Percentiles rank a stretch among this genome's conserved stretches.
These are phyloP conservation scores for Suillus alpinus DNA, from an alignment of 768 basidiomycete genomes.

Conservation along the genomic window DNA sequence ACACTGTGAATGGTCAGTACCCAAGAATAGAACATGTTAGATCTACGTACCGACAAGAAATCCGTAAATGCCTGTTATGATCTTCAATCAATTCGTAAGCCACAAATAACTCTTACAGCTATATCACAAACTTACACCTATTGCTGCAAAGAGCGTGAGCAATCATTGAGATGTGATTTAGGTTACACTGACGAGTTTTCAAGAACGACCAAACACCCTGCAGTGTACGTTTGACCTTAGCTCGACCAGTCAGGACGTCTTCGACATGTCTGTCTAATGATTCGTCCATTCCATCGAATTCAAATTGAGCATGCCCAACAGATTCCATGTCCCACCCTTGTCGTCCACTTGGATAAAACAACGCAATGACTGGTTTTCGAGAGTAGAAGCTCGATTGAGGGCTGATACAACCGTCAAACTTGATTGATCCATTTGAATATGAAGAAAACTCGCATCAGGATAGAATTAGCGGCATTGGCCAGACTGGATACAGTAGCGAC, in stretches of 20 bases:
- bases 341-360: constrained; percentile 36
- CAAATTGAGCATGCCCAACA: constrained; percentile 27
- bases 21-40: not conserved
- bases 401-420: constrained; percentile 30
- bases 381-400: constrained; percentile 71
- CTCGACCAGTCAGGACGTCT: constrained; percentile 63
- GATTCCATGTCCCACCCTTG: constrained; percentile 20
- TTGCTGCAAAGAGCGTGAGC: constrained; percentile 37
- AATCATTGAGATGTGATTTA: not conserved
- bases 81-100: not conserved
- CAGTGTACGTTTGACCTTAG: constrained; percentile 55
- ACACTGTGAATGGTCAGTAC: constrained; percentile 41
- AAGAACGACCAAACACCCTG: constrained; percentile 79
- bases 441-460: constrained; percentile 52
- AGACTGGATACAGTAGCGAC: constrained; percentile 72
- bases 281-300: constrained; percentile 42
- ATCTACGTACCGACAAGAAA: constrained; percentile 60
- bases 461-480: constrained; percentile 77
- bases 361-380: constrained; percentile 62
- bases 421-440: not conserved
- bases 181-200: constrained; percentile 66
- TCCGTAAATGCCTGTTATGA: constrained; percentile 66
- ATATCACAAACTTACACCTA: constrained; percentile 54
- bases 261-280: constrained; percentile 77
- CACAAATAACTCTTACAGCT: not conserved